Percentiles rank a stretch among this genome's conserved stretches.
Evolutionary conservation across 345 rosid species (phyloP).

Genomic region (Moricandia moricandioides): DNA sequence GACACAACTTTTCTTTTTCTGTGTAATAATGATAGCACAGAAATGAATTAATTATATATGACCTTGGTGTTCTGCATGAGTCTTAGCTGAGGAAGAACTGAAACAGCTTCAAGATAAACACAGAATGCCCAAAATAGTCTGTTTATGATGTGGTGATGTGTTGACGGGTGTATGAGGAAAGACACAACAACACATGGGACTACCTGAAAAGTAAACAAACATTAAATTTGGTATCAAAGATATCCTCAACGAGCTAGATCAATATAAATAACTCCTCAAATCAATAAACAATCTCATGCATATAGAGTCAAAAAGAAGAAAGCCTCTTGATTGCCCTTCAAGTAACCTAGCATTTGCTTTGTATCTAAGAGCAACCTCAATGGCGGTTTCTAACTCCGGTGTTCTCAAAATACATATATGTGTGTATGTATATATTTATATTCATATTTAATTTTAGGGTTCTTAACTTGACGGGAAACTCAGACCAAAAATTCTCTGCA

Average conservation of each 20-base stretch:
- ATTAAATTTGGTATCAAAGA: background rate
- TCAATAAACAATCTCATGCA: background rate
- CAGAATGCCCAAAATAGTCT: constrained; percentile 81
- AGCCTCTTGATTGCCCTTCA: background rate
- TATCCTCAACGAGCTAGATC: background rate
- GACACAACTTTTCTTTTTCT: background rate
- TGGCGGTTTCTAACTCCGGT: no score
- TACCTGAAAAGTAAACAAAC: constrained; percentile 42
- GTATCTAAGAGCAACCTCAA: no score
- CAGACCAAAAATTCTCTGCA: no score
- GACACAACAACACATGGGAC: constrained; percentile 72
- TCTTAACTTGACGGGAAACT: no score
- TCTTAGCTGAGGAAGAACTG: constrained; percentile 79
- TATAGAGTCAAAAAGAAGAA: background rate
- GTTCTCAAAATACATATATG: no score
- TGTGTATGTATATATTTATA: no score
- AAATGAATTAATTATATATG: background rate
- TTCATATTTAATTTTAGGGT: no score
- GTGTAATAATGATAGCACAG: background rate
- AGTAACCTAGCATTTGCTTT: background rate
- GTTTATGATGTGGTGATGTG: constrained; percentile 60
- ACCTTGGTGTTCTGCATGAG: constrained; percentile 94
- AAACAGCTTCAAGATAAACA: constrained; percentile 90
- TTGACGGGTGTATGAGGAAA: constrained; percentile 69
- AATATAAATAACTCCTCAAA: background rate